These are phyloP conservation scores for Spathaspora girioi DNA, from an alignment of 805 yeast species.

Conservation along the genomic window DNA sequence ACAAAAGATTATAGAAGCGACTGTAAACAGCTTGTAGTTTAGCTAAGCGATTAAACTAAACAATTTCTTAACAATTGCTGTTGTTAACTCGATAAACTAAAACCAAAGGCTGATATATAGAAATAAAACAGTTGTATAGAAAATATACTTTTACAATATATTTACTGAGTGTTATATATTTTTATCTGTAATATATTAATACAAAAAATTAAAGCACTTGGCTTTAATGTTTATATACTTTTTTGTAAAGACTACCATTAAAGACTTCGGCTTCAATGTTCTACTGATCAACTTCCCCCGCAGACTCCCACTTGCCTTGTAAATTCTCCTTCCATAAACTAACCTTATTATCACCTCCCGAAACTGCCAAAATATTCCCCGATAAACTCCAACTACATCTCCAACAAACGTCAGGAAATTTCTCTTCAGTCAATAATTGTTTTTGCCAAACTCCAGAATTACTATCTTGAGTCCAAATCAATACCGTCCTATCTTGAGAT, in stretches of 20 bases:
- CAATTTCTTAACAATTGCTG: too few relatives aligned
- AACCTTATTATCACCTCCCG: slow-evolving; percentile 95
- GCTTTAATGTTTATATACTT: too few relatives aligned
- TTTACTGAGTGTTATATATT: too few relatives aligned
- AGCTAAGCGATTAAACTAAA: too few relatives aligned
- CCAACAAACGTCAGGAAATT: slow-evolving; percentile 97
- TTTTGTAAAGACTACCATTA: too few relatives aligned
- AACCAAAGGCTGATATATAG: too few relatives aligned
- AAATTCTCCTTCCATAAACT: slow-evolving; percentile 95
- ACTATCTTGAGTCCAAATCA: slow-evolving; percentile 88
- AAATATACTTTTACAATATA: too few relatives aligned
- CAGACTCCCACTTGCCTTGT: slow-evolving; percentile 92
- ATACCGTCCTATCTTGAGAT: slow-evolving; percentile 91
- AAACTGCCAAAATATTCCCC: slow-evolving; percentile 91
- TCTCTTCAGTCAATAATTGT: slow-evolving; percentile 66
- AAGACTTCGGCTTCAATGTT: too few relatives aligned
- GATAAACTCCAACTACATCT: slow-evolving; percentile 96
- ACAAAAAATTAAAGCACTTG: too few relatives aligned
- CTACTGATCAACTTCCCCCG: slow-evolving; percentile 91
- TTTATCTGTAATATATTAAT: too few relatives aligned
- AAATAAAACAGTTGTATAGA: too few relatives aligned
- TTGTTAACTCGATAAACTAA: too few relatives aligned
- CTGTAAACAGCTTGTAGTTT: slow-evolving; percentile 46
- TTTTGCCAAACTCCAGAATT: slow-evolving; percentile 70
- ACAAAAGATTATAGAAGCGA: slow-evolving; percentile 60